phyloP scores from a whole-genome alignment of 164 flowering plant species.

The Berberis vulgaris region DNA sequence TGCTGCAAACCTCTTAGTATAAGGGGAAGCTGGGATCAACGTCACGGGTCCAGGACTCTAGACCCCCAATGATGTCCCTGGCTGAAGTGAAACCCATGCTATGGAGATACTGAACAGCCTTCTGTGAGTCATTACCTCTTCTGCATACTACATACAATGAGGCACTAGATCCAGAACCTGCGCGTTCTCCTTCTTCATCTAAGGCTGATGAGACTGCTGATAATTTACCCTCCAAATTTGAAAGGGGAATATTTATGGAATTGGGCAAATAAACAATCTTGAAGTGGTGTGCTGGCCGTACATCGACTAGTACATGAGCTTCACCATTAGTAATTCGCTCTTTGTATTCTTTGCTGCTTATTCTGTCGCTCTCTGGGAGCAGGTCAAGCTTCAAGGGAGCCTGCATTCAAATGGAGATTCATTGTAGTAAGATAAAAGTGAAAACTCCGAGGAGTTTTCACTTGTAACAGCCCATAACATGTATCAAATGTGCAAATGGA shows the following conservation, averaged over 20 bases:
- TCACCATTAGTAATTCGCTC: conserved; percentile 44
- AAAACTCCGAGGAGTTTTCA: neutral
- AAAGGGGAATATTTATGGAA: conserved; percentile 66
- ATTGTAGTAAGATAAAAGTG: neutral
- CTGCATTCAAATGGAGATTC: conserved; percentile 27
- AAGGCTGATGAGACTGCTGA: conserved; percentile 44
- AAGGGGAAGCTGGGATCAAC: conserved; percentile 76
- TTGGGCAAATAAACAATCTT: conserved; percentile 74
- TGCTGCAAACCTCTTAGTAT: conserved; percentile 25
- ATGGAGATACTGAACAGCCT: conserved; percentile 71
- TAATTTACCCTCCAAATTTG: conserved; percentile 47
- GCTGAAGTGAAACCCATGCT: conserved; percentile 61
- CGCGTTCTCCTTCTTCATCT: conserved; percentile 27
- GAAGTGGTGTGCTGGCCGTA: conserved; percentile 85
- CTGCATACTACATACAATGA: conserved; percentile 69
- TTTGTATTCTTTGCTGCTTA: conserved; percentile 66
- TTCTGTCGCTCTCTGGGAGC: conserved; percentile 51
- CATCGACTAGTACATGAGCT: conserved; percentile 76
- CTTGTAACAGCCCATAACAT: no score
- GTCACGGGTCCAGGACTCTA: conserved; percentile 79
- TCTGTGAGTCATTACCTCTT: conserved; percentile 96
- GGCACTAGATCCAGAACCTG: conserved; percentile 17
- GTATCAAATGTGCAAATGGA: no score
- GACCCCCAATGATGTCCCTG: conserved; percentile 73
- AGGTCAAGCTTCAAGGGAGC: conserved; percentile 60